Evolutionary conservation across 495 filamentous ascomycete genomes (phyloP), one percentile per base, ranked within the genome.

Genomic region (Tuber indicum): DNA sequence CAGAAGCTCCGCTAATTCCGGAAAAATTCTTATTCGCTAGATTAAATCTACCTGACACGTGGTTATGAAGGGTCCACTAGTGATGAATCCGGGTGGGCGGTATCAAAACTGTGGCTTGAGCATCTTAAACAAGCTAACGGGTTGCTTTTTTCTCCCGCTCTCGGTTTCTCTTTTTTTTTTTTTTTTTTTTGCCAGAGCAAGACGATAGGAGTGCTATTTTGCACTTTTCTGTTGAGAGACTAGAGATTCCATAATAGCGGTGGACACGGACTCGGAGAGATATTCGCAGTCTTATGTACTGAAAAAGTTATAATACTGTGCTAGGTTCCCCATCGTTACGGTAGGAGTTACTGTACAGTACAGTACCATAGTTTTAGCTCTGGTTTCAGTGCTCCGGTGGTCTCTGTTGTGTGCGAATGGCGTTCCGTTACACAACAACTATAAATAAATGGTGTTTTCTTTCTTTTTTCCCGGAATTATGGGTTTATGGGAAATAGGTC

Each of bases 91-190:
- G 16, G 58, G 58, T 66, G 58, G 58, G 58, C 58, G 58, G 58
- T 66, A 66, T 66, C 26, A 66, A 66, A 66, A 66, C 58, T 66
- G 58, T 36, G 58, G 58, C 26, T 66, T 66, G 7, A 66, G 58
- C 58, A 66, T 66, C 58, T 66, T 66, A 17, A 66, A 36, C 32
- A 66, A 66, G 58, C 14, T 16, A 66, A 6, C 58, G 14, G 14
- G 14, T 66, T 36, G 58, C 58, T 36, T 66, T 66, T 66, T 62
- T 62, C n/a, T 58, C 26, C 23, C 52, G 52, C 10, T 26, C 23
- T 58, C 39, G 17, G 47, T 8, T 26, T 0, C 8, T 14, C 14
- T 32, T 32, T 32, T 32, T 32, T 26, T 32, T 32, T 32, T 32
- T 32, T 32, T 32, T 36, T 36, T 66, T 66, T 66, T 66, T 66